Conservation (phyloP, 805 yeast genomes). For the Candida ortonii region DNA sequence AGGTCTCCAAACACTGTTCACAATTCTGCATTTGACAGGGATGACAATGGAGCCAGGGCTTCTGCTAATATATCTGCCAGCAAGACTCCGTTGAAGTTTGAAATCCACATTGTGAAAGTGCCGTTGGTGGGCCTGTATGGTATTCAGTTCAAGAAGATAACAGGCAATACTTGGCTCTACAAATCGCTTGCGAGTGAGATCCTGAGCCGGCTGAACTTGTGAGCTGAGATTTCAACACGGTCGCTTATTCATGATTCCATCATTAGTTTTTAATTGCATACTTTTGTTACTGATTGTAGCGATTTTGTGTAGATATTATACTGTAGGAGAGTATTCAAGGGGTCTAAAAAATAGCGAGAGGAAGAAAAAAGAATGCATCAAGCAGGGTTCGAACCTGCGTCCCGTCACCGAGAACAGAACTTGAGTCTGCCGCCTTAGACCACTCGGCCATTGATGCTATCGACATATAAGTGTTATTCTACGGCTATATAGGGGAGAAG, state of each 20-base stretch:
- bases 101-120: conserved; percentile 87
- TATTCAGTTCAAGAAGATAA: conserved; percentile 87
- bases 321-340: neutral
- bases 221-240: no score
- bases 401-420: conserved; percentile 32
- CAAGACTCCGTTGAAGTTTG: conserved; percentile 76
- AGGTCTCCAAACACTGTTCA: conserved; percentile 17
- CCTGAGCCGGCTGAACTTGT: conserved; percentile 66
- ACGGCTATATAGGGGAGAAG: no score
- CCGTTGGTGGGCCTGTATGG: conserved; percentile 89
- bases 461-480: no score
- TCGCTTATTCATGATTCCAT: no score
- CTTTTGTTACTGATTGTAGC: no score
- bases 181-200: conserved; percentile 87
- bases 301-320: no score
- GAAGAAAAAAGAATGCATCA: conserved; percentile 22
- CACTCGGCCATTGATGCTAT: conserved; percentile 34
- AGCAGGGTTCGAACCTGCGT: conserved; percentile 34
- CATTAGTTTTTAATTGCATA: no score
- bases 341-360: conserved; percentile 1
- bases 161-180: conserved; percentile 94
- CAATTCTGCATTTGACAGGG: conserved; percentile 9
- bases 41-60: conserved; percentile 4
- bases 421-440: conserved; percentile 32
- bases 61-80: conserved; percentile 16